Conservation (phyloP, 805 yeast species). For the Monosporozyma siamensis region DNA sequence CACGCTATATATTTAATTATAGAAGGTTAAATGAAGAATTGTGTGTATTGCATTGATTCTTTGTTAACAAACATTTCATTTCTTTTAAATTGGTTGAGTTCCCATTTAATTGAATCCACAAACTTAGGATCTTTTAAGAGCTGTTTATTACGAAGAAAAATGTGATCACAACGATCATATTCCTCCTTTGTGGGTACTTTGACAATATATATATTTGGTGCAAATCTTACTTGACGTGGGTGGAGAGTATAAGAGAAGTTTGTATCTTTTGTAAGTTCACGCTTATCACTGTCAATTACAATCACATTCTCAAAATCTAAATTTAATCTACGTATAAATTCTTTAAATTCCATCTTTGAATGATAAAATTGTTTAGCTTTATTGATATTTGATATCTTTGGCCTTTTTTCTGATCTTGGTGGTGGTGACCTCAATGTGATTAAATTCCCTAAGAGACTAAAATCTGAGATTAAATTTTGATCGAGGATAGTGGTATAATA, state of each 20-base stretch:
- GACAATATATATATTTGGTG: slow-evolving; percentile 19
- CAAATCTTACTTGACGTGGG: slow-evolving; percentile 17
- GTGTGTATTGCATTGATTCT: slow-evolving; percentile 50
- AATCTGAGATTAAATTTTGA: slow-evolving; percentile 15
- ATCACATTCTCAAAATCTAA: not conserved
- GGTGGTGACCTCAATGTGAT: slow-evolving; percentile 14
- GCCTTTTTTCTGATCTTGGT: slow-evolving; percentile 23
- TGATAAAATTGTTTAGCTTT: slow-evolving; percentile 17
- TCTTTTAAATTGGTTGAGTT: slow-evolving; percentile 55
- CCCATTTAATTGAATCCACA: slow-evolving; percentile 42
- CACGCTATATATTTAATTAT: too few species aligned
- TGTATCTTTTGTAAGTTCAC: too few species aligned
- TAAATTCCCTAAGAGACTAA: slow-evolving; percentile 16
- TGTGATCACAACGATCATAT: slow-evolving; percentile 23
- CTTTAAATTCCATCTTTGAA: slow-evolving; percentile 5
- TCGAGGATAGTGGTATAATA: slow-evolving; percentile 9
- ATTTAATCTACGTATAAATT: slow-evolving; percentile 1
- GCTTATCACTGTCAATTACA: too few species aligned
- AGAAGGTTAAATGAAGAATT: slow-evolving; percentile 35
- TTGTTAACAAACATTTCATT: slow-evolving; percentile 63
- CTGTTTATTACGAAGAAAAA: slow-evolving; percentile 5
- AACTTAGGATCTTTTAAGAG: slow-evolving; percentile 12
- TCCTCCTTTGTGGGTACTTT: slow-evolving; percentile 24
- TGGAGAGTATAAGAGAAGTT: too few species aligned
- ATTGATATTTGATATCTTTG: slow-evolving; percentile 14